These are phyloP conservation scores for Linum lewisii DNA, from an alignment of 345 rosid species.

Conservation along the genomic window DNA sequence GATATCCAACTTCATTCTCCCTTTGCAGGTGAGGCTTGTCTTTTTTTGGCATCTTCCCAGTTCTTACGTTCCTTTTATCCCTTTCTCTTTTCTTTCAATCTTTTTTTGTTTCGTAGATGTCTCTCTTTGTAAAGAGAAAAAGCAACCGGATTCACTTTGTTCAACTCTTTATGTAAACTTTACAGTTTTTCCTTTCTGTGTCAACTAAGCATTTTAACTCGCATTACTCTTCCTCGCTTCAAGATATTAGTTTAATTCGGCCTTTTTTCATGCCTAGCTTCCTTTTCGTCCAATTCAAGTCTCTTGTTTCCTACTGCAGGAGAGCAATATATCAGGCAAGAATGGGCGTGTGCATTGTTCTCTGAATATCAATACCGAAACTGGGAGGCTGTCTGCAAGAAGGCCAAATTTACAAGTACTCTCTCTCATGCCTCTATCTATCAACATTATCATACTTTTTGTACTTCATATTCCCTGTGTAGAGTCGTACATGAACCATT, in stretches of 20 bases:
- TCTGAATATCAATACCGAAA: constrained; percentile 92
- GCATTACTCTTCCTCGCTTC: neutral
- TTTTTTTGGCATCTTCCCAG: constrained; percentile 8
- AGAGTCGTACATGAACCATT: too few relatives aligned
- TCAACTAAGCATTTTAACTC: neutral
- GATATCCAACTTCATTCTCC: constrained; percentile 91
- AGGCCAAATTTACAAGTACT: constrained; percentile 91
- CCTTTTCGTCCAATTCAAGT: neutral
- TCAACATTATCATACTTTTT: neutral
- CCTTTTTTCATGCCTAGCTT: neutral
- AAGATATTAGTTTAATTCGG: neutral
- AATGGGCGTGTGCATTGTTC: constrained; percentile 90
- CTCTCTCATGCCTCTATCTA: neutral
- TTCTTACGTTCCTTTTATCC: neutral
- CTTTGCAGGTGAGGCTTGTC: constrained; percentile 58
- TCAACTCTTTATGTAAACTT: neutral
- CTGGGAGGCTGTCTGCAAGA: constrained; percentile 98
- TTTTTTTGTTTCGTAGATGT: neutral
- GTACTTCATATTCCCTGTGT: neutral
- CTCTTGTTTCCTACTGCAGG: constrained; percentile 30
- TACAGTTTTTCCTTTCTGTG: neutral
- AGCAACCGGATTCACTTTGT: neutral
- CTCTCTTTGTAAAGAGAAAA: neutral
- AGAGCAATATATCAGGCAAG: constrained; percentile 69
- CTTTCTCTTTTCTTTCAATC: too few relatives aligned